Evolutionary conservation across 106 monocot genomes (phyloP).

Genomic region (Phalaenopsis equestris): DNA sequence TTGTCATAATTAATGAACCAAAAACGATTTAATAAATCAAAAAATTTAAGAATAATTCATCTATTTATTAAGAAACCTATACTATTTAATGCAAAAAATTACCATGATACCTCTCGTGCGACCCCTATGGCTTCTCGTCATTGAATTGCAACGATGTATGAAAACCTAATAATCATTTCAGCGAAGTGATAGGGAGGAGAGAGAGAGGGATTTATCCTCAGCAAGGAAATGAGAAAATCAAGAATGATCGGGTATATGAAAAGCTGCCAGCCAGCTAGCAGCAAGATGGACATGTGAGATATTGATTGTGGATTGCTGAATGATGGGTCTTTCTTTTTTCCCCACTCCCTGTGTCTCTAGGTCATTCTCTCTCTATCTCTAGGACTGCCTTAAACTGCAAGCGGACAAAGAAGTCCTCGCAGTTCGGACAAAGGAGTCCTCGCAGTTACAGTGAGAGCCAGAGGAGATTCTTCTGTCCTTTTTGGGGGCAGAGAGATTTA

Average conservation of each 20-base stretch:
- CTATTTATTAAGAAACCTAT: no score
- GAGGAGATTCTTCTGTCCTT: constrained; percentile 7
- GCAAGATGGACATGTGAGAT: neutral
- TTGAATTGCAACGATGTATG: no score
- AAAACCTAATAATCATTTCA: neutral
- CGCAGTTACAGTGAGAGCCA: constrained; percentile 3
- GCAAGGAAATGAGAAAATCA: neutral
- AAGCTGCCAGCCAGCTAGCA: constrained; percentile 2
- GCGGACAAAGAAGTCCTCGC: neutral
- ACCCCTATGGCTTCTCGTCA: no score
- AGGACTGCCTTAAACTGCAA: neutral
- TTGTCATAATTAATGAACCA: no score
- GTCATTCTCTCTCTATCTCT: neutral
- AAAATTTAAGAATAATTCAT: no score
- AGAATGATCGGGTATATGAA: neutral
- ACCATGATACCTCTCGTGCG: no score
- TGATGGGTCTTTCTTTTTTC: neutral
- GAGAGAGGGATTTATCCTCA: no score
- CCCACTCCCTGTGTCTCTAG: neutral
- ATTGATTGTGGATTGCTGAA: neutral
- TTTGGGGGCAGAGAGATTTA: neutral
- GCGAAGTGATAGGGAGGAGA: neutral
- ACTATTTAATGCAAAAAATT: no score
- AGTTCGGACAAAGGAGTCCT: constrained; percentile 2
- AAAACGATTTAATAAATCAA: no score